Evolutionary conservation across 2,329 filamentous ascomycete species (phyloP).

Genomic region (Ilyonectria destructans): DNA sequence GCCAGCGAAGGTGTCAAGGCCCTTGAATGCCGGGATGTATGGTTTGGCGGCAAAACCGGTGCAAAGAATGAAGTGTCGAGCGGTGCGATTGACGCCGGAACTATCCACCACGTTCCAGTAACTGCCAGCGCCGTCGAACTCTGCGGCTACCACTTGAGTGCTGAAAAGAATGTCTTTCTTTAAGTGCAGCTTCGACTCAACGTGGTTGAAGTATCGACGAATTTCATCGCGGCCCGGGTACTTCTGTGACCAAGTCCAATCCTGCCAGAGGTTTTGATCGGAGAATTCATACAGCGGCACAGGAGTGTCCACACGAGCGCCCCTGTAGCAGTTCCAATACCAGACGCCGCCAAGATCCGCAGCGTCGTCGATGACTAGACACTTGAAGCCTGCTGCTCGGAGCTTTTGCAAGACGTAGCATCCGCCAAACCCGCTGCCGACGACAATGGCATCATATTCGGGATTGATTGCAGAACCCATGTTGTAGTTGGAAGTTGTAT

Average conservation of each 20-base stretch:
- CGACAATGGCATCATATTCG: slow-evolving; percentile 18
- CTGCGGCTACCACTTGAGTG: slow-evolving; percentile 56
- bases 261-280: slow-evolving; percentile 54
- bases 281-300: slow-evolving; percentile 47
- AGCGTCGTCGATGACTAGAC: slow-evolving; percentile 23
- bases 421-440: slow-evolving; percentile 32
- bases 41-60: slow-evolving; percentile 40
- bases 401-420: slow-evolving; percentile 30
- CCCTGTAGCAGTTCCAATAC: slow-evolving; percentile 54
- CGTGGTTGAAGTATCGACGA: slow-evolving; percentile 60
- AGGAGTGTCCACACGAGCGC: slow-evolving; percentile 51
- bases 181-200: slow-evolving; percentile 58
- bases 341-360: slow-evolving; percentile 24
- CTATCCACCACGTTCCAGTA: no score
- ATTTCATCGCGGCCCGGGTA: slow-evolving; percentile 57
- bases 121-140: slow-evolving; percentile 51
- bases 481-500: no score
- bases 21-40: slow-evolving; percentile 28
- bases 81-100: slow-evolving; percentile 19
- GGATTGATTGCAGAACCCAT: no score
- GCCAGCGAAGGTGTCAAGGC: slow-evolving; percentile 32
- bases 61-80: slow-evolving; percentile 35
- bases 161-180: slow-evolving; percentile 61
- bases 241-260: slow-evolving; percentile 59
- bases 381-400: slow-evolving; percentile 20